phyloP scores from a whole-genome alignment of 805 yeast species.

The Candida nonsorbophila region DNA sequence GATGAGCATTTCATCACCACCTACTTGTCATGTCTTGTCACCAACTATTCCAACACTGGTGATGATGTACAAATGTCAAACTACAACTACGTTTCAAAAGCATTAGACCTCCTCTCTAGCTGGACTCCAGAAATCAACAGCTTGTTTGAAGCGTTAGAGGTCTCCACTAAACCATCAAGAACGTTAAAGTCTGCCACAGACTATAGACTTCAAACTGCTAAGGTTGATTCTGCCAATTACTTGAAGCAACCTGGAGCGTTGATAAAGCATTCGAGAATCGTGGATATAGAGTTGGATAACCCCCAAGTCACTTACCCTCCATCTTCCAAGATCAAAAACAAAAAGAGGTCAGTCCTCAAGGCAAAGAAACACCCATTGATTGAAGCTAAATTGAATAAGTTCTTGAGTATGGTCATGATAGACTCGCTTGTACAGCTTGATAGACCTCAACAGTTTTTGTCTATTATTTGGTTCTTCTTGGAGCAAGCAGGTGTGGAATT shows the following conservation, averaged over 20 bases:
- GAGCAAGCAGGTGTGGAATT: constrained; percentile 28
- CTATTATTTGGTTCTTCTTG: constrained; percentile 27
- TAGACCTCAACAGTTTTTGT: constrained; percentile 20
- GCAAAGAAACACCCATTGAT: constrained; percentile 7
- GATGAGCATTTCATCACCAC: constrained; percentile 27
- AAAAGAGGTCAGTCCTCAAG: constrained; percentile 1
- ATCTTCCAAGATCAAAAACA: not conserved
- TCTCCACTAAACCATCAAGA: too few relatives aligned
- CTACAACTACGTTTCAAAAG: constrained; percentile 24
- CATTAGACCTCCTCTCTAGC: constrained; percentile 20
- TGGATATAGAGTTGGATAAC: too few relatives aligned
- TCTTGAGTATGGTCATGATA: constrained; percentile 22
- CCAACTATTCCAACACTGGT: constrained; percentile 22
- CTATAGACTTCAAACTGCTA: too few relatives aligned
- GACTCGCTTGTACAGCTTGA: constrained; percentile 28
- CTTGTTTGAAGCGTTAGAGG: too few relatives aligned
- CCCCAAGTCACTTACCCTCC: too few relatives aligned
- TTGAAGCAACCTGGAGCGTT: too few relatives aligned
- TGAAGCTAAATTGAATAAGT: constrained; percentile 20
- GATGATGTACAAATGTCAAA: constrained; percentile 19
- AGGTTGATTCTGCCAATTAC: too few relatives aligned
- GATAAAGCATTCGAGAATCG: too few relatives aligned
- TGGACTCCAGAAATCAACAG: constrained; percentile 31
- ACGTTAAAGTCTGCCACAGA: too few relatives aligned
- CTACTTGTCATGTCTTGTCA: constrained; percentile 24